Evolutionary conservation across 2,329 filamentous ascomycete species (phyloP).

Genomic region (Aspergillus floridensis): DNA sequence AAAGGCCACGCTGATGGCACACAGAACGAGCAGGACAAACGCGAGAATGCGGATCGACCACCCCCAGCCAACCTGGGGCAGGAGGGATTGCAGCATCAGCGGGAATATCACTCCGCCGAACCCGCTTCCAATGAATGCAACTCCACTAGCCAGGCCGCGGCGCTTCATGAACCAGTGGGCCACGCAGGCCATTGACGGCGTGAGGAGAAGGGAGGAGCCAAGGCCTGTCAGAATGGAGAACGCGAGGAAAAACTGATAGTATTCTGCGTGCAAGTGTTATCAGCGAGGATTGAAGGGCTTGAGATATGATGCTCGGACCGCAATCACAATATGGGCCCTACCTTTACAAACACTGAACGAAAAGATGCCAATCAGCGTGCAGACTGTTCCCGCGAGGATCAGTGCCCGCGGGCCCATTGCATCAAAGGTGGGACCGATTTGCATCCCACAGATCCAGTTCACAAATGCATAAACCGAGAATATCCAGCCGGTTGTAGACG

Average conservation of each 20-base stretch:
- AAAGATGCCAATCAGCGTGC: conserved; percentile 18
- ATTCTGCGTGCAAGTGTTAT: conserved; percentile 19
- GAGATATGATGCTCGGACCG: too few relatives aligned
- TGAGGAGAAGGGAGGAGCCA: conserved; percentile 39
- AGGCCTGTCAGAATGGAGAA: conserved; percentile 41
- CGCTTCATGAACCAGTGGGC: conserved; percentile 37
- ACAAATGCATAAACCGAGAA: conserved; percentile 29
- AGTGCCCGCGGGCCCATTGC: conserved; percentile 23
- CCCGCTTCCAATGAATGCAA: conserved; percentile 33
- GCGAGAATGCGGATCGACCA: conserved; percentile 41
- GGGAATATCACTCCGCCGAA: conserved; percentile 36
- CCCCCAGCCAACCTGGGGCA: conserved; percentile 31
- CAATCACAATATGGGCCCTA: background rate
- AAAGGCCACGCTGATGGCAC: conserved; percentile 20
- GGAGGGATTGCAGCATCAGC: conserved; percentile 28
- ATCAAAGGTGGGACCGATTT: conserved; percentile 31
- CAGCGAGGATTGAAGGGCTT: too few relatives aligned
- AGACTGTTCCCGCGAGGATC: conserved; percentile 19
- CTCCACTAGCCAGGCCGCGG: conserved; percentile 34
- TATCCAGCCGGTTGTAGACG: conserved; percentile 26
- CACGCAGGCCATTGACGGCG: conserved; percentile 21
- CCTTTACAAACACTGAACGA: conserved; percentile 21
- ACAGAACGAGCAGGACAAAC: conserved; percentile 31
- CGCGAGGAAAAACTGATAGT: conserved; percentile 45
- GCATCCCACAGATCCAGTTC: conserved; percentile 23